Evolutionary conservation across 306 rosid genomes (phyloP), one percentile per base, ranked within the genome.

Genomic region (Vachellia pachyceras): DNA sequence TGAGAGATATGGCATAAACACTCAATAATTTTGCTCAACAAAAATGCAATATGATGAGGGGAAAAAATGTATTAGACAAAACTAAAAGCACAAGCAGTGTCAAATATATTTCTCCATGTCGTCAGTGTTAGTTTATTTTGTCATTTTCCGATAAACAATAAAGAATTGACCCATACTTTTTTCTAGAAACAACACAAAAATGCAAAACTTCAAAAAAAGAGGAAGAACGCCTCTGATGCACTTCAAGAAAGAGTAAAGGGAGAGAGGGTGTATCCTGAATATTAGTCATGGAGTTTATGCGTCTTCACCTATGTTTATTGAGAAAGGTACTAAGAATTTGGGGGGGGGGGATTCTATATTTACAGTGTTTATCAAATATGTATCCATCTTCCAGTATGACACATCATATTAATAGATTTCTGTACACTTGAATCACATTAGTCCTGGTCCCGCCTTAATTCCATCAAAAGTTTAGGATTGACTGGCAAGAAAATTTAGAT

Each of bases 1-100:
- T 75, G 74, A 52, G 71, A 75, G 58, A 75, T 41, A 37, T 44
- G 23, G 36, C 73, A 80, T 65, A 65, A 80, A 42, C 67, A 64
- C 74, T 36, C 61, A 6, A 55, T 25, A 77, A 46, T 58, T 49
- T 75, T 72, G 46, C 79, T 40, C 37, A 60, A 37, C 15, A 49
- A 46, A 61, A 60, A 60, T 17, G 44, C 55, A 54, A 50, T 41
- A 46, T 20, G 66, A 80, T 49, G 7, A 8, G 72, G 54, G 14
- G 3, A 45, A 52, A 77, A 69, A 60, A 60, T 60, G 45, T 47
- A 69, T 58, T 22, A 71, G 70, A 41, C 68, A 29, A 50, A 40
- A 61, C 63, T 29, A 68, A 17, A 50, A 40, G 35, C 15, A 20
- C 7, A 0, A 10, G 61, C 7, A 47, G 18, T 63, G 40, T 29